These are phyloP conservation scores for Thraustochytrium striatum DNA, from an alignment of 352 stramenopile species.

Conservation along the genomic window DNA sequence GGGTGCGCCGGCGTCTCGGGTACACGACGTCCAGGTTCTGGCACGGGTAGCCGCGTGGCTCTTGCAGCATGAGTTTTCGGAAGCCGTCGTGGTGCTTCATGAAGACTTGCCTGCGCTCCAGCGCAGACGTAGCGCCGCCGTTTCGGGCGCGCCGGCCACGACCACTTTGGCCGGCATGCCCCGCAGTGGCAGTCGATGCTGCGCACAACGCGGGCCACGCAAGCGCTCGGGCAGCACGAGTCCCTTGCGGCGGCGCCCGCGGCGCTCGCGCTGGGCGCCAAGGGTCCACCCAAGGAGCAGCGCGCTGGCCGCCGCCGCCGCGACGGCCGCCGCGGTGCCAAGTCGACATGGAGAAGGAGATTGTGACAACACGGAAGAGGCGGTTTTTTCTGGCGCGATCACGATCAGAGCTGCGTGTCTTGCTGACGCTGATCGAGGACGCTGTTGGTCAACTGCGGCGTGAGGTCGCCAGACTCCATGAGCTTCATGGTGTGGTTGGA, in stretches of 20 bases:
- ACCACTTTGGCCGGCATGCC: slow-evolving; percentile 28
- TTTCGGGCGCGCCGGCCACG: neutral
- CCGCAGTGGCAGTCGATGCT: slow-evolving; percentile 34
- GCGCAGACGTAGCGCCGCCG: neutral
- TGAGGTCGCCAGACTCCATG: slow-evolving; percentile 23
- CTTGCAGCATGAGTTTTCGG: slow-evolving; percentile 51
- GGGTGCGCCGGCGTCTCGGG: neutral
- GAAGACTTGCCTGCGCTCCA: slow-evolving; percentile 46
- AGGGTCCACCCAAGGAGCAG: too few relatives aligned
- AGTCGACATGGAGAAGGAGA: too few relatives aligned
- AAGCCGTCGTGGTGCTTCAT: slow-evolving; percentile 46
- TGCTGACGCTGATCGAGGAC: neutral
- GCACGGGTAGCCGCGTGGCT: slow-evolving; percentile 55
- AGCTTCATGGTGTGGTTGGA: slow-evolving; percentile 10
- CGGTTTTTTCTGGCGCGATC: too few relatives aligned
- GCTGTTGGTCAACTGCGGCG: neutral
- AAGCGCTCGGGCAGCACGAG: too few relatives aligned
- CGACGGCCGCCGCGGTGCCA: too few relatives aligned
- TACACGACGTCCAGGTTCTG: slow-evolving; percentile 54
- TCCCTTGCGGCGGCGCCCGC: too few relatives aligned
- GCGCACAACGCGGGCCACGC: too few relatives aligned
- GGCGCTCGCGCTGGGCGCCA: too few relatives aligned
- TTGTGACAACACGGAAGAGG: too few relatives aligned
- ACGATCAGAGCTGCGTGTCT: neutral
- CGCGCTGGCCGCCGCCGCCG: too few relatives aligned